phyloP scores from a whole-genome alignment of 1,284 basidiomycete species.

The Kalmanozyma brasiliensis region DNA sequence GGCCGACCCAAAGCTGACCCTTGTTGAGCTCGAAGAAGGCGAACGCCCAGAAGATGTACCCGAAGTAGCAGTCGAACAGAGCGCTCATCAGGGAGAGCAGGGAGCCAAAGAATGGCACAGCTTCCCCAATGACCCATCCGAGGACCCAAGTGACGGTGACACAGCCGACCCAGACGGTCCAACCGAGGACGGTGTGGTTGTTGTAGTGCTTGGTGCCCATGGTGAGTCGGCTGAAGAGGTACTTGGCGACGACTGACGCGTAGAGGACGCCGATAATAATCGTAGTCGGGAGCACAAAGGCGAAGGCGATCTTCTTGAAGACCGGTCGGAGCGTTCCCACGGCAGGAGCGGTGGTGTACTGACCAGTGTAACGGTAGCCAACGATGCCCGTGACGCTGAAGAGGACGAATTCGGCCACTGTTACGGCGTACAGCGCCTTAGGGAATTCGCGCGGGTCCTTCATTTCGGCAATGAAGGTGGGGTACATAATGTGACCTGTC shows the following conservation, averaged over 20 bases:
- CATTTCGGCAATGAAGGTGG: slow-evolving; percentile 74
- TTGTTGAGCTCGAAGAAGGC: slow-evolving; percentile 70
- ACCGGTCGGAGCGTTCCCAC: slow-evolving; percentile 49
- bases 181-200: slow-evolving; percentile 73
- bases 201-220: slow-evolving; percentile 64
- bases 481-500: slow-evolving; percentile 71
- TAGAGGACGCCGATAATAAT: slow-evolving; percentile 68
- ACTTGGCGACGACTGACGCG: slow-evolving; percentile 63
- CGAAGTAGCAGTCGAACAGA: slow-evolving; percentile 67
- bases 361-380: slow-evolving; percentile 73
- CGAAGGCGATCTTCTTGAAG: slow-evolving; percentile 62
- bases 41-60: slow-evolving; percentile 70
- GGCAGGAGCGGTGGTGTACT: slow-evolving; percentile 60
- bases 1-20: slow-evolving; percentile 61
- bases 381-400: slow-evolving; percentile 73
- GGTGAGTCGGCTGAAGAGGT: slow-evolving; percentile 62
- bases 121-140: slow-evolving; percentile 74
- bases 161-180: slow-evolving; percentile 74
- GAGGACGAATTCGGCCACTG: slow-evolving; percentile 73
- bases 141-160: slow-evolving; percentile 73
- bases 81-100: slow-evolving; percentile 69
- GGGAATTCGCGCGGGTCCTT: slow-evolving; percentile 75
- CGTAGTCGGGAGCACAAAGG: slow-evolving; percentile 66
- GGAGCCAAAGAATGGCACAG: slow-evolving; percentile 70
- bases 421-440: slow-evolving; percentile 71